Evolutionary conservation across 192 early-diverging fungal genomes (phyloP).

Genomic region (Dimargaris xerosporica): DNA sequence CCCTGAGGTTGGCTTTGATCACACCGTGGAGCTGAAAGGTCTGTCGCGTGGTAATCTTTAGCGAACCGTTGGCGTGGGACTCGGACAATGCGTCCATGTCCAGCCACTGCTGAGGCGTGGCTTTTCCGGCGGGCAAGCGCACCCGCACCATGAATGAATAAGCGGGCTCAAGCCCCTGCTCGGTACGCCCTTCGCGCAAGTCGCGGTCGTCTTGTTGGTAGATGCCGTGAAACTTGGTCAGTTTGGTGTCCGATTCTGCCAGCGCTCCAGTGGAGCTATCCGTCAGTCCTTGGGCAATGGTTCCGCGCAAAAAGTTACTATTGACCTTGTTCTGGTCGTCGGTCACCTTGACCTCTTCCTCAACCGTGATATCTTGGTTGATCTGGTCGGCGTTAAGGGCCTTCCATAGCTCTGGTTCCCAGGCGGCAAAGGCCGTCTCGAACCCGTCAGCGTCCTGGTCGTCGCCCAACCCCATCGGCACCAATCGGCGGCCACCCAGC

Average conservation of each 20-base stretch:
- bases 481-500: slow-evolving; percentile 54
- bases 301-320: slow-evolving; percentile 85
- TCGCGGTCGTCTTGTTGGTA: slow-evolving; percentile 97
- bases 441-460: slow-evolving; percentile 89
- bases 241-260: slow-evolving; percentile 76
- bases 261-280: slow-evolving; percentile 74
- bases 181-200: slow-evolving; percentile 65
- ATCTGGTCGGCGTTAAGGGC: slow-evolving; percentile 62
- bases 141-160: slow-evolving; percentile 96
- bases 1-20: slow-evolving; percentile 77
- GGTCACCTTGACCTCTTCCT: slow-evolving; percentile 47
- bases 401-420: slow-evolving; percentile 70
- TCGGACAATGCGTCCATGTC: slow-evolving; percentile 87
- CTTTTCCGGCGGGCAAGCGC: slow-evolving; percentile 80
- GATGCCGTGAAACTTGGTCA: slow-evolving; percentile 94
- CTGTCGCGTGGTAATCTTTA: slow-evolving; percentile 94
- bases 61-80: slow-evolving; percentile 65
- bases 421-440: slow-evolving; percentile 62
- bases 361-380: slow-evolving; percentile 42
- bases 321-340: slow-evolving; percentile 88
- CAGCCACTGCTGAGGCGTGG: slow-evolving; percentile 80
- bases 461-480: slow-evolving; percentile 64
- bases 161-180: slow-evolving; percentile 79
- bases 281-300: slow-evolving; percentile 69
- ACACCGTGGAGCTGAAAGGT: slow-evolving; percentile 96